Conservation (phyloP, 345 rosid genomes). For the Aquilaria sinensis region DNA sequence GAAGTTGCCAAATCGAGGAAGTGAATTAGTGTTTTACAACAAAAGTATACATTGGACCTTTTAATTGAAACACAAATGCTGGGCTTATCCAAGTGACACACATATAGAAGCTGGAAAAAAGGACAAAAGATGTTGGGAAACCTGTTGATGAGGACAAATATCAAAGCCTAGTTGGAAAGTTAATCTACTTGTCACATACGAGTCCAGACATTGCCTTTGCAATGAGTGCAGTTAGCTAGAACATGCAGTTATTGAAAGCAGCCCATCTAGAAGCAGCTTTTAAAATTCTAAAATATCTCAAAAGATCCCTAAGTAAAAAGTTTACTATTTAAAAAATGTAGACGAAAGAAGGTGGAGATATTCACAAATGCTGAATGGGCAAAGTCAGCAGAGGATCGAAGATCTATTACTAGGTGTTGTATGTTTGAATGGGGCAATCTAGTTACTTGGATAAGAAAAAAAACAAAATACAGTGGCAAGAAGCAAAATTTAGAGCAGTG, state of each 20-base stretch:
- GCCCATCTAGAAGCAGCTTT: background rate
- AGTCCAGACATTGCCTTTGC: background rate
- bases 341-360: too few species aligned
- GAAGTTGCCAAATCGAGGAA: background rate
- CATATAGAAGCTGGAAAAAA: background rate
- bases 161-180: background rate
- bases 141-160: background rate
- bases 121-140: background rate
- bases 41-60: background rate
- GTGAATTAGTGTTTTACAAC: background rate
- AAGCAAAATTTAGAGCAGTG: too few species aligned
- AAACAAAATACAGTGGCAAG: too few species aligned
- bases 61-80: background rate
- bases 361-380: too few species aligned
- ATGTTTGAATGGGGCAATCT: too few species aligned
- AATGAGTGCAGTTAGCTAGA: background rate
- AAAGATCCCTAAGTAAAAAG: background rate
- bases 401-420: too few species aligned
- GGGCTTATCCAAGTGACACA: background rate
- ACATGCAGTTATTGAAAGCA: background rate
- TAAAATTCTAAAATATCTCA: too few species aligned
- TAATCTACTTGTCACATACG: background rate
- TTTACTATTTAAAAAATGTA: too few species aligned
- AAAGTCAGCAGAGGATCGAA: too few species aligned
- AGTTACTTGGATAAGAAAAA: too few species aligned